These are phyloP conservation scores for Pythium apleroticum DNA, from an alignment of 352 stramenopile species.

Conservation along the genomic window DNA sequence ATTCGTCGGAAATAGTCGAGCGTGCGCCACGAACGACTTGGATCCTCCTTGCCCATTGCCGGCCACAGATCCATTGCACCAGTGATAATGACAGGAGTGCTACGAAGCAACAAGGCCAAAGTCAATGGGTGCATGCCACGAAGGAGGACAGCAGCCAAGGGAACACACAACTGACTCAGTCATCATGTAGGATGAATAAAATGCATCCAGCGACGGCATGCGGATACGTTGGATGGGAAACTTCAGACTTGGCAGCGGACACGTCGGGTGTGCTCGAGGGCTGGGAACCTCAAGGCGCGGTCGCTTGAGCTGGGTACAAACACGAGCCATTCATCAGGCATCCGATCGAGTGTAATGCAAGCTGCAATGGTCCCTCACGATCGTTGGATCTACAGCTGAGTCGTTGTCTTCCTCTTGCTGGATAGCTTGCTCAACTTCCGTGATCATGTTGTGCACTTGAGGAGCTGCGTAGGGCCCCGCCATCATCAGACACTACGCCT, in stretches of 20 bases:
- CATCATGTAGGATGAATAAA: slow-evolving; percentile 54
- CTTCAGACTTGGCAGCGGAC: slow-evolving; percentile 12
- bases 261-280: background rate
- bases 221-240: slow-evolving; percentile 46
- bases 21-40: slow-evolving; percentile 50
- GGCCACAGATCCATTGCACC: slow-evolving; percentile 83
- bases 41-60: slow-evolving; percentile 46
- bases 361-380: background rate
- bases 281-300: background rate
- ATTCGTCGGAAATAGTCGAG: slow-evolving; percentile 70
- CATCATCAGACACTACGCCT: slow-evolving; percentile 62
- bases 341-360: background rate
- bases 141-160: no score
- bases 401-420: background rate
- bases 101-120: no score
- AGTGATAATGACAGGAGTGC: slow-evolving; percentile 71
- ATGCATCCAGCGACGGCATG: slow-evolving; percentile 60
- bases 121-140: no score
- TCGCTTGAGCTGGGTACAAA: background rate
- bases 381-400: background rate
- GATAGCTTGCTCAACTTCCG: slow-evolving; percentile 27
- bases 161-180: slow-evolving; percentile 35
- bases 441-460: slow-evolving; percentile 53
- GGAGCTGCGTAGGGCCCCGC: slow-evolving; percentile 46
- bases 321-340: background rate